These are phyloP conservation scores for Blastobotrys elegans DNA, from an alignment of 1,139 yeast species.

Conservation along the genomic window DNA sequence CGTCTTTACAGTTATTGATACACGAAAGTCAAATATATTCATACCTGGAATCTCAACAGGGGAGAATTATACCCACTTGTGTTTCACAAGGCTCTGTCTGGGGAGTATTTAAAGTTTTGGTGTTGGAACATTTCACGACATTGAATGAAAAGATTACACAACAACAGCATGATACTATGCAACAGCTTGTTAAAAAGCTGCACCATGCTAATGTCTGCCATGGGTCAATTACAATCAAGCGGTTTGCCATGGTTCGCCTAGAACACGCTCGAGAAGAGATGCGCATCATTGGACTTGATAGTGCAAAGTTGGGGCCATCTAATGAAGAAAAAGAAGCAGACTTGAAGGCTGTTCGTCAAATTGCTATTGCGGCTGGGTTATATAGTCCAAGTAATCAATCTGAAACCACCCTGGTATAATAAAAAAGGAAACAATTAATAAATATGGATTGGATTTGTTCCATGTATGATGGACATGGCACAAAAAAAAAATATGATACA, in stretches of 20 bases:
- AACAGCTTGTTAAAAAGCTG: neutral
- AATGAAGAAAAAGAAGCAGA: neutral
- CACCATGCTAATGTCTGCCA: slow-evolving; percentile 6
- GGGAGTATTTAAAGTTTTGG: slow-evolving; percentile 8
- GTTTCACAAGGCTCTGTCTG: slow-evolving; percentile 3
- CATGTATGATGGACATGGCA: no score
- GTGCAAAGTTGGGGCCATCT: neutral
- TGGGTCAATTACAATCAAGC: neutral
- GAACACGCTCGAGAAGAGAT: neutral
- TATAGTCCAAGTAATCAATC: neutral
- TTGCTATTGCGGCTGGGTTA: neutral
- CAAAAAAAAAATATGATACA: neutral
- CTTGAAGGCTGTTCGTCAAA: neutral
- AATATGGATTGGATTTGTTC: neutral
- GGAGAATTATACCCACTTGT: neutral
- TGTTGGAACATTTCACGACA: slow-evolving; percentile 1
- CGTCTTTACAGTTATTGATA: neutral
- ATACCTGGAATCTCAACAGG: slow-evolving; percentile 2
- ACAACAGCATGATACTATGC: neutral
- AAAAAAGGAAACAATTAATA: no score
- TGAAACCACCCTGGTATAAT: neutral
- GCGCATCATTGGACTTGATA: slow-evolving; percentile 3
- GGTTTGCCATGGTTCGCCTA: slow-evolving; percentile 2
- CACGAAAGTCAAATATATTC: slow-evolving; percentile 6
- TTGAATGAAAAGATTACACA: neutral